Conservation (phyloP, 164 flowering plant genomes). For the Chloranthus sessilifolius region DNA sequence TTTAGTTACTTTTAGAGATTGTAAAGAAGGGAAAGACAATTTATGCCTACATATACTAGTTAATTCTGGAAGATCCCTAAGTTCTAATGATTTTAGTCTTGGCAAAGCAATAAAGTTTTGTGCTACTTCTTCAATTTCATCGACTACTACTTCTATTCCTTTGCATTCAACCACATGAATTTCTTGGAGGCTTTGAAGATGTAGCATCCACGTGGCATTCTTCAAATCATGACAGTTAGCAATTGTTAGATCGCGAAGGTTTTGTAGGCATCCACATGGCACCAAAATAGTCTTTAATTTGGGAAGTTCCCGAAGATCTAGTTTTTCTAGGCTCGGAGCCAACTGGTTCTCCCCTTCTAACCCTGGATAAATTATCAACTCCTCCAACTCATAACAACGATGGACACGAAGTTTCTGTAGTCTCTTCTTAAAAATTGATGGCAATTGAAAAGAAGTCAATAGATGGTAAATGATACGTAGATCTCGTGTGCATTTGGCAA, state of each 20-base stretch:
- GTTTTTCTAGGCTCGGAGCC: not conserved
- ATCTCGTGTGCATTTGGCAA: not conserved
- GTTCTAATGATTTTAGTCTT: not conserved
- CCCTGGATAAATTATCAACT: slow-evolving; percentile 5
- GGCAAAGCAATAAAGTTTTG: slow-evolving; percentile 1
- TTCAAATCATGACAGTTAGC: slow-evolving; percentile 3
- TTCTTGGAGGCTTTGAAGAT: not conserved
- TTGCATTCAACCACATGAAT: not conserved
- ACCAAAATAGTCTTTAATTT: not conserved
- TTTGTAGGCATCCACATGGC: not conserved
- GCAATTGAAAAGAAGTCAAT: not conserved
- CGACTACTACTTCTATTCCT: slow-evolving; percentile 9
- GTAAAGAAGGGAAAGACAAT: slow-evolving; percentile 11
- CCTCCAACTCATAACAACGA: slow-evolving; percentile 3
- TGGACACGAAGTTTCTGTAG: not conserved
- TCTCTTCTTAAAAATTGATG: not conserved
- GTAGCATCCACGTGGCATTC: slow-evolving; percentile 11
- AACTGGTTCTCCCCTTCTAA: not conserved
- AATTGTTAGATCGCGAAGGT: not conserved
- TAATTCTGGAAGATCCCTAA: slow-evolving; percentile 3
- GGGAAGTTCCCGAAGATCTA: not conserved
- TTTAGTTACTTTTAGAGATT: not conserved
- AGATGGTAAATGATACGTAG: not conserved
- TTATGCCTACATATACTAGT: slow-evolving; percentile 9
- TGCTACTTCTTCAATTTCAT: not conserved